These are phyloP conservation scores for Phaeosphaeria sp. DNA, from an alignment of 2,329 filamentous ascomycete genomes.

Conservation along the genomic window DNA sequence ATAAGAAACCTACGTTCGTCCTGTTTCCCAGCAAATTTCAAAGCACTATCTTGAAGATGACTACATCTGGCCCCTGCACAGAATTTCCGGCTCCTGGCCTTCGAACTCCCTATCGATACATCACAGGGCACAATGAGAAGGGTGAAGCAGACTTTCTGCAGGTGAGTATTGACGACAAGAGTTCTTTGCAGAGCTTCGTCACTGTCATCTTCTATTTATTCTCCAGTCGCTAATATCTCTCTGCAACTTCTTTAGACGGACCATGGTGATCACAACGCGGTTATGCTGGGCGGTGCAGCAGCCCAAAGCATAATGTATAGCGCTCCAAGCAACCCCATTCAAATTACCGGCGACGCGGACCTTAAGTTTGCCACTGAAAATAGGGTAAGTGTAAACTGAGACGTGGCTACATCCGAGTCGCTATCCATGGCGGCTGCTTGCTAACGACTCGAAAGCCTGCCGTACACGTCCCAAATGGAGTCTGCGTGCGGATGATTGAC, in stretches of 20 bases:
- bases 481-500: background rate
- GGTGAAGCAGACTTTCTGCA: background rate
- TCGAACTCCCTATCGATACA: background rate
- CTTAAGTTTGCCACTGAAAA: background rate
- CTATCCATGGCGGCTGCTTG: too few species aligned
- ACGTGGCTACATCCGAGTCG: too few species aligned
- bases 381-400: too few species aligned
- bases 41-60: too few species aligned
- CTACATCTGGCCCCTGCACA: background rate
- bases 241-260: background rate
- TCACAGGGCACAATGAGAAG: background rate
- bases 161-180: too few species aligned
- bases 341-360: background rate
- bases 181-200: too few species aligned
- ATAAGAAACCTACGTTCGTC: too few species aligned
- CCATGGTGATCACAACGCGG: background rate
- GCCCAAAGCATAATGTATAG: background rate
- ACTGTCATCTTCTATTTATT: too few species aligned
- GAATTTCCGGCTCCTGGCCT: background rate
- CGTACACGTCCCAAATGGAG: background rate
- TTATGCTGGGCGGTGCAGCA: background rate
- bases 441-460: background rate
- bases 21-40: too few species aligned
- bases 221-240: too few species aligned
- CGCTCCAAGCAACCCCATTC: background rate